Evolutionary conservation across 164 flowering plant species (phyloP).

Genomic region (Nymphaea colorata): DNA sequence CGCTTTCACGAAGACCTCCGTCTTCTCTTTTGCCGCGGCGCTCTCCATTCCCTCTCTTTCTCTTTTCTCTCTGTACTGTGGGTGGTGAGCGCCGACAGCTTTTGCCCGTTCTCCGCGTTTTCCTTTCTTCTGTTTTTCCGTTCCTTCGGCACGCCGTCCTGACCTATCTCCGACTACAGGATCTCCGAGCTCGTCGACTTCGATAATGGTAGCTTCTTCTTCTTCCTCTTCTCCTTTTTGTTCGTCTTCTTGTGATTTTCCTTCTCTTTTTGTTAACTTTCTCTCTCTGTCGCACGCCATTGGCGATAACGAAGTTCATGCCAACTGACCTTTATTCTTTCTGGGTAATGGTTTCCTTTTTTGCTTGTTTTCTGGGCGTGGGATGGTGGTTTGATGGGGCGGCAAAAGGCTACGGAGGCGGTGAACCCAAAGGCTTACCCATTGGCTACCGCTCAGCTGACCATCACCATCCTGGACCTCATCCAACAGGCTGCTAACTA

Average conservation of each 20-base stretch:
- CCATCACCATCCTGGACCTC: constrained; percentile 17
- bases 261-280: too few species aligned
- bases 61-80: neutral
- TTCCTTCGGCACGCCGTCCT: too few species aligned
- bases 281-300: too few species aligned
- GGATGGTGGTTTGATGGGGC: too few species aligned
- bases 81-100: too few species aligned
- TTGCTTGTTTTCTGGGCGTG: too few species aligned
- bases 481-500: constrained; percentile 25
- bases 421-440: constrained; percentile 15
- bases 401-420: constrained; percentile 6
- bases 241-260: neutral
- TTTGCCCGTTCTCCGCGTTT: too few species aligned
- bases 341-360: too few species aligned
- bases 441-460: constrained; percentile 12
- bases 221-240: neutral
- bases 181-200: neutral
- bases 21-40: neutral
- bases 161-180: neutral
- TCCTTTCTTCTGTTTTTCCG: too few species aligned
- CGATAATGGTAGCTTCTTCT: neutral
- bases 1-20: neutral
- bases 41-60: neutral
- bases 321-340: too few species aligned
- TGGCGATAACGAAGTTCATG: neutral